A percentile compares a stretch with the other conserved stretches of the same genome.
Evolutionary conservation across 176 grass and related monocot species (phyloP).

Genomic region (Eragrostis nindensis): DNA sequence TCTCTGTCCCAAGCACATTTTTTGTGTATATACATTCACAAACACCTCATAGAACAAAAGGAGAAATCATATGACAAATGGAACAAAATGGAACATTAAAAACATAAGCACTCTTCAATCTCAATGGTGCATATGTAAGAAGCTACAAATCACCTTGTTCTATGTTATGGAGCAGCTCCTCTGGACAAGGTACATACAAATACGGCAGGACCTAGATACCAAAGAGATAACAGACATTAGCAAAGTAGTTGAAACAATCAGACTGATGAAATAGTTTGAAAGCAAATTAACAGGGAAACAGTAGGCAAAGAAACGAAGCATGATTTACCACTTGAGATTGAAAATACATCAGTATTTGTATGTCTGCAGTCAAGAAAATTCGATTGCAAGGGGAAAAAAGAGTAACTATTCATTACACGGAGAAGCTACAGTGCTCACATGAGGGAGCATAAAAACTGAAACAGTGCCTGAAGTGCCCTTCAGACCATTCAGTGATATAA

Average conservation of each 20-base stretch:
- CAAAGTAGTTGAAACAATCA: slow-evolving; percentile 32
- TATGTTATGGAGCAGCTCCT: slow-evolving; percentile 57
- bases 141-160: slow-evolving; percentile 45
- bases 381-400: background rate
- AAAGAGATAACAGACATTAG: slow-evolving; percentile 29
- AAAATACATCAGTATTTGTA: background rate
- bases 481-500: background rate
- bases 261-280: slow-evolving; percentile 12
- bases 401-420: background rate
- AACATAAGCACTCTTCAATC: background rate
- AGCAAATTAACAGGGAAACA: background rate
- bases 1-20: background rate
- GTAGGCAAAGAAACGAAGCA: background rate
- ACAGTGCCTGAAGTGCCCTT: background rate
- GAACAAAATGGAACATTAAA: background rate
- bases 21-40: background rate
- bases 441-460: background rate
- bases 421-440: background rate
- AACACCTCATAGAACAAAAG: slow-evolving; percentile 14
- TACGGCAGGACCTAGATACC: slow-evolving; percentile 64
- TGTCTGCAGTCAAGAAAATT: background rate
- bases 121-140: slow-evolving; percentile 17
- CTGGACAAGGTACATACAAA: slow-evolving; percentile 70
- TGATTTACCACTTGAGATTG: background rate
- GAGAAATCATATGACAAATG: slow-evolving; percentile 4